These are phyloP conservation scores for Solanum tacnaense DNA, from an alignment of 257 asterid genomes.

Conservation along the genomic window DNA sequence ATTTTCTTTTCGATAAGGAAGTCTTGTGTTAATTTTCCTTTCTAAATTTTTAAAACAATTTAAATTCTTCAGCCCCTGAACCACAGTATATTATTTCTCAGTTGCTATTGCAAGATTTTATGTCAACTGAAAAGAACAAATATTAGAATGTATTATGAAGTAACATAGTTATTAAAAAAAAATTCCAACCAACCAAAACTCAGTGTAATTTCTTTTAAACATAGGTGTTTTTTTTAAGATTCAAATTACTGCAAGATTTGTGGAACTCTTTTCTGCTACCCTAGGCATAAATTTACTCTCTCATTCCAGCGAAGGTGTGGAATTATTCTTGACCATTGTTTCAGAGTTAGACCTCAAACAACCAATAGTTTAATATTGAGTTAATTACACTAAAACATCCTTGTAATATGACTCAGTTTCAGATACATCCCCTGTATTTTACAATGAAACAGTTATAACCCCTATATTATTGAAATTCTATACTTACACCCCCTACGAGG, in stretches of 20 bases:
- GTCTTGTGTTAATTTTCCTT: background rate
- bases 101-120: background rate
- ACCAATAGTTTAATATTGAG: background rate
- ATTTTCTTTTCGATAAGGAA: background rate
- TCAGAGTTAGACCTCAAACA: background rate
- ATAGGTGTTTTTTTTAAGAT: background rate
- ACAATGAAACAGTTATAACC: background rate
- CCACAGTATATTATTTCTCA: background rate
- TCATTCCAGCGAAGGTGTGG: background rate
- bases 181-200: background rate
- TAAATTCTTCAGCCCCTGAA: background rate
- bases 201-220: background rate
- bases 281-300: background rate
- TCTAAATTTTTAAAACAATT: background rate
- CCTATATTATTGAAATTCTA: background rate
- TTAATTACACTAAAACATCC: background rate
- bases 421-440: background rate
- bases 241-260: background rate
- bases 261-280: background rate
- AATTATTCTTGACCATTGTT: background rate
- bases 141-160: background rate
- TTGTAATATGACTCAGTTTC: background rate
- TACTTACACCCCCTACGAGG: background rate
- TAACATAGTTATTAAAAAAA: background rate
- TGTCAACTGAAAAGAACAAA: background rate